Evolutionary conservation across 768 basidiomycete species (phyloP).

Genomic region (Kwoniella mangroviensis): DNA sequence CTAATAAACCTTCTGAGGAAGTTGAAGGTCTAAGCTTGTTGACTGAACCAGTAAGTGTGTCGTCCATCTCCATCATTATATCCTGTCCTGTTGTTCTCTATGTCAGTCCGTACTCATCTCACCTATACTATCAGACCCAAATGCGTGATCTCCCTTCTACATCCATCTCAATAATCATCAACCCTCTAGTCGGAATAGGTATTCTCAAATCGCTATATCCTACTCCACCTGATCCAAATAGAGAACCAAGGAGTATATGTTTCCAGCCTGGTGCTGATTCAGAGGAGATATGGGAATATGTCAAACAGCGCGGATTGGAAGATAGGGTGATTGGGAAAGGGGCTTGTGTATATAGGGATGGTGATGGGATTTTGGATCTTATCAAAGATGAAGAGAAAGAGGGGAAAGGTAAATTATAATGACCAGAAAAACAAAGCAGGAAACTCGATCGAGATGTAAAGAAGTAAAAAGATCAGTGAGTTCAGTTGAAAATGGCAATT

Average conservation of each 20-base stretch:
- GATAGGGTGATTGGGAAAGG: constrained; percentile 79
- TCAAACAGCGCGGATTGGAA: constrained; percentile 68
- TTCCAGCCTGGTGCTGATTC: constrained; percentile 87
- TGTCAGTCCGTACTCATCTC: neutral
- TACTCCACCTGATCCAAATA: constrained; percentile 52
- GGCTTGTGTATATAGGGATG: constrained; percentile 78
- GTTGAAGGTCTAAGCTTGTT: constrained; percentile 40
- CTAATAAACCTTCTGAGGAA: constrained; percentile 23
- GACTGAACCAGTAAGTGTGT: constrained; percentile 34
- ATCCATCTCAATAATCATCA: constrained; percentile 51
- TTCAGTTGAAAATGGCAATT: neutral
- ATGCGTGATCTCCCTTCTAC: constrained; percentile 38
- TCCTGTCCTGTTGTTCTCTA: no score
- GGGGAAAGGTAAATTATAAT: neutral
- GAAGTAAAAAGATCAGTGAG: neutral
- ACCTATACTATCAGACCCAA: constrained; percentile 17
- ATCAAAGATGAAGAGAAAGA: constrained; percentile 1
- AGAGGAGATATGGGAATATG: constrained; percentile 66
- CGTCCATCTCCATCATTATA: neutral
- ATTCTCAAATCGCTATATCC: constrained; percentile 48
- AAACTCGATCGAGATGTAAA: no score
- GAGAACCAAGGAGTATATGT: constrained; percentile 75
- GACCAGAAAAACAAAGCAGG: neutral
- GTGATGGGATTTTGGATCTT: constrained; percentile 61
- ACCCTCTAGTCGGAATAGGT: constrained; percentile 36